Percentiles rank a stretch among this genome's conserved stretches.
Evolutionary conservation across 2,329 filamentous ascomycete species (phyloP).

Genomic region (Coniochaeta ligniaria): DNA sequence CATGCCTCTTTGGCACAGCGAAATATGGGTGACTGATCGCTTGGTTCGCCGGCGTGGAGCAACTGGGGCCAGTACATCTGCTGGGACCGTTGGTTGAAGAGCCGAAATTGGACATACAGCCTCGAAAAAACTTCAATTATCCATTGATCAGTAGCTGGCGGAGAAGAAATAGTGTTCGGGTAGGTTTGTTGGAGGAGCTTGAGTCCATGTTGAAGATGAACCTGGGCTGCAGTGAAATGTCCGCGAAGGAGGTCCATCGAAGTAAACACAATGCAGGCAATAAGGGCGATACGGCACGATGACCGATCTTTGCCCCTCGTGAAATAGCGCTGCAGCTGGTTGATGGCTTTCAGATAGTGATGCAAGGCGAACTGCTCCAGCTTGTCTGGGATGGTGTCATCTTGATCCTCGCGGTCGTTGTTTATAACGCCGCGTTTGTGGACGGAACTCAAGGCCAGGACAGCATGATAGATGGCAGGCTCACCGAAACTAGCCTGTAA

Average conservation of each 20-base stretch:
- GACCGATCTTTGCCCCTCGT: constrained; percentile 20
- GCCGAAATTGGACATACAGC: neutral
- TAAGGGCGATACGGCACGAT: constrained; percentile 19
- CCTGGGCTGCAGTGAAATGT: constrained; percentile 24
- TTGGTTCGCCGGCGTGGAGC: neutral
- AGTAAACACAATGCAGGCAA: constrained; percentile 33
- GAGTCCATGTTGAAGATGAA: constrained; percentile 30
- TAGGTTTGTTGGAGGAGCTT: constrained; percentile 23
- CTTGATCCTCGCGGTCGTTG: neutral
- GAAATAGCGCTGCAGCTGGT: constrained; percentile 21
- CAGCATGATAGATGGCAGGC: constrained; percentile 20
- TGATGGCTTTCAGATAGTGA: constrained; percentile 31
- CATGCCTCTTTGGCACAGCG: neutral
- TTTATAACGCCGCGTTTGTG: constrained; percentile 14
- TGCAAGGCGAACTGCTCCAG: constrained; percentile 21
- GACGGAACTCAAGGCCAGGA: constrained; percentile 21
- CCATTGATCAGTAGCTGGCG: neutral
- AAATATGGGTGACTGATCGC: neutral
- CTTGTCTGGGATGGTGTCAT: constrained; percentile 3
- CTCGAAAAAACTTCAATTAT: neutral
- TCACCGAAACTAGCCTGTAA: constrained; percentile 19
- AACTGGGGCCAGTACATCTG: neutral
- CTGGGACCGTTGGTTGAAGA: neutral
- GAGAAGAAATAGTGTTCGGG: constrained; percentile 7
- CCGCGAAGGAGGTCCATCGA: constrained; percentile 35